phyloP scores from a whole-genome alignment of 805 yeast genomes.

The Blastobotrys terrestris region DNA sequence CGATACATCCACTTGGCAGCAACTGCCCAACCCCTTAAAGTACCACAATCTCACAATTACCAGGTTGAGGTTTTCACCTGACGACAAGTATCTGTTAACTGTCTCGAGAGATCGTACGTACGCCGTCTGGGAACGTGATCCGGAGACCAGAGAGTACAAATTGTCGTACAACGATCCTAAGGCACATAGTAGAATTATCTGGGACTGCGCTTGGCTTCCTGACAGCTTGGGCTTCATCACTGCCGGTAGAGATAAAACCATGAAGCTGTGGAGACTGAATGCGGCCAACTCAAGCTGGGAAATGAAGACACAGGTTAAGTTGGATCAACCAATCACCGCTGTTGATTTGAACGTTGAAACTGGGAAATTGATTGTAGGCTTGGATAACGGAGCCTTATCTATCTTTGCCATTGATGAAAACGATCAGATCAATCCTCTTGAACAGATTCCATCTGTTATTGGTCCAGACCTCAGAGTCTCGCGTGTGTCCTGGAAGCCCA shows the following conservation, averaged over 20 bases:
- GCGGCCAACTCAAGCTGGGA: constrained; percentile 29
- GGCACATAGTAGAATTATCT: constrained; percentile 86
- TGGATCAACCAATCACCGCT: constrained; percentile 59
- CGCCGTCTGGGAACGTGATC: constrained; percentile 58
- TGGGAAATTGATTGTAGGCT: constrained; percentile 51
- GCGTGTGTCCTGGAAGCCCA: constrained; percentile 52
- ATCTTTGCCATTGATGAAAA: constrained; percentile 33
- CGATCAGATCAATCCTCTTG: neutral
- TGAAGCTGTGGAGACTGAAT: constrained; percentile 60
- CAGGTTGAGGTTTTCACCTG: constrained; percentile 67
- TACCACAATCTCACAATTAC: constrained; percentile 86
- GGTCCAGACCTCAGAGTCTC: constrained; percentile 62
- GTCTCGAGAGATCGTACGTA: constrained; percentile 89
- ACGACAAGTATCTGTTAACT: constrained; percentile 56
- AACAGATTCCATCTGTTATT: constrained; percentile 48
- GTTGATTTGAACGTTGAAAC: constrained; percentile 39
- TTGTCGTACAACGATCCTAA: constrained; percentile 44
- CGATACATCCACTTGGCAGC: constrained; percentile 55
- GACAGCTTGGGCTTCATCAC: constrained; percentile 52
- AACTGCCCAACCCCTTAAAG: constrained; percentile 48
- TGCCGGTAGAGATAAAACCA: constrained; percentile 76
- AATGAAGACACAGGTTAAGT: constrained; percentile 38
- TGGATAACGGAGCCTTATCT: constrained; percentile 58
- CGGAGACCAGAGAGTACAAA: constrained; percentile 29
- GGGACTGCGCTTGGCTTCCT: constrained; percentile 93